Conservation (phyloP, 2,329 filamentous ascomycete genomes). For the Aureobasidium sp. region DNA sequence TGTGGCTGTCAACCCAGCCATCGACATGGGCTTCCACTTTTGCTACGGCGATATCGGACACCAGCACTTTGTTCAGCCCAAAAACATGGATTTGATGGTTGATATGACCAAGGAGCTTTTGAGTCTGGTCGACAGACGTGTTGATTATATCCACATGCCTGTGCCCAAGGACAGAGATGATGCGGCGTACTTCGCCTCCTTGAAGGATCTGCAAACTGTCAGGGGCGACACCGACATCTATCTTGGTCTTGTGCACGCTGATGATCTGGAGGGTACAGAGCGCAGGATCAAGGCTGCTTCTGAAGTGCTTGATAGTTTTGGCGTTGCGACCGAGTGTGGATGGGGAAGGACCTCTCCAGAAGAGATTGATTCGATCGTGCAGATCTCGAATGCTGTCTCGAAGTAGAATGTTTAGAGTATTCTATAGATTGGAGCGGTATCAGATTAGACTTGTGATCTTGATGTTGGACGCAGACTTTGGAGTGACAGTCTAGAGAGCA, state of each 20-base stretch:
- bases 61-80: conserved; percentile 40
- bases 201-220: conserved; percentile 29
- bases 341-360: conserved; percentile 30
- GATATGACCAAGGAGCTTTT: conserved; percentile 33
- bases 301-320: conserved; percentile 30
- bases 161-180: conserved; percentile 36
- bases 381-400: conserved; percentile 20
- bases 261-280: conserved; percentile 34
- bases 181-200: conserved; percentile 33
- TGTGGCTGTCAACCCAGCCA: conserved; percentile 28
- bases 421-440: neutral
- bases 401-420: neutral
- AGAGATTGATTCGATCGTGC: conserved; percentile 25
- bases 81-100: conserved; percentile 30
- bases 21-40: conserved; percentile 40
- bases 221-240: conserved; percentile 31
- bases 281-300: conserved; percentile 33
- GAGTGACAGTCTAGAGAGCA: neutral
- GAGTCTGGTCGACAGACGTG: conserved; percentile 23
- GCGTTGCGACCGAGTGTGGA: conserved; percentile 39
- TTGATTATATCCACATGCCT: conserved; percentile 41
- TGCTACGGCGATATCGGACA: conserved; percentile 44
- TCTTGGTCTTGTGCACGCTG: conserved; percentile 36
- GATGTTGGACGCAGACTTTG: neutral
- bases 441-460: neutral